A percentile compares a stretch with the other conserved stretches of the same genome.
Evolutionary conservation across 2,329 filamentous ascomycete species (phyloP).

Genomic region (Magnaporthiopsis incrustans): DNA sequence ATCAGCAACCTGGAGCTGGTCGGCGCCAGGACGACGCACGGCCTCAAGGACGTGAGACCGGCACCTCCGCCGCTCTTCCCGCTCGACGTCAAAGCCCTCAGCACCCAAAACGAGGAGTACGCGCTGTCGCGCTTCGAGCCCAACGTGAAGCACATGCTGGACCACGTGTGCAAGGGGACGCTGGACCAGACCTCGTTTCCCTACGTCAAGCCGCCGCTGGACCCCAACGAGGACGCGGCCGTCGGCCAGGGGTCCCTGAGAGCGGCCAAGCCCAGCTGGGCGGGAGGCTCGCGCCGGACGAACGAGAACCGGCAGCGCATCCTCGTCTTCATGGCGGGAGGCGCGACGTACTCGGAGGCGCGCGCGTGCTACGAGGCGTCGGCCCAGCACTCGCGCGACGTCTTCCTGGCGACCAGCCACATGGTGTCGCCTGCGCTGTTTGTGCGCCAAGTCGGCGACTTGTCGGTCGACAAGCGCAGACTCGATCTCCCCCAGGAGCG

Average conservation of each 20-base stretch:
- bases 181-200: conserved; percentile 63
- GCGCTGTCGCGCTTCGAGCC: conserved; percentile 83
- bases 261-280: conserved; percentile 92
- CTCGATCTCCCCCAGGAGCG: conserved; percentile 76
- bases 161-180: conserved; percentile 59
- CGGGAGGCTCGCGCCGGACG: conserved; percentile 65
- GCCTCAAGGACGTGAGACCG: conserved; percentile 68
- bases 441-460: conserved; percentile 71
- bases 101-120: conserved; percentile 56
- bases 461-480: conserved; percentile 65
- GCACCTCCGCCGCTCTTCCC: conserved; percentile 63
- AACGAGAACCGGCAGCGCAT: conserved; percentile 82
- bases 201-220: conserved; percentile 62
- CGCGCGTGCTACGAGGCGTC: conserved; percentile 84
- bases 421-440: conserved; percentile 86
- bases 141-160: conserved; percentile 72
- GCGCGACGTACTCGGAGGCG: conserved; percentile 87
- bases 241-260: conserved; percentile 68
- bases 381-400: conserved; percentile 62
- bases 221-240: conserved; percentile 51
- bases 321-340: conserved; percentile 91
- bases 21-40: conserved; percentile 61
- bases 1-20: conserved; percentile 75
- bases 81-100: conserved; percentile 41
- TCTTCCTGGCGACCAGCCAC: conserved; percentile 85